phyloP scores from a whole-genome alignment of 2,329 filamentous ascomycete species.

The Boeremia exigua region DNA sequence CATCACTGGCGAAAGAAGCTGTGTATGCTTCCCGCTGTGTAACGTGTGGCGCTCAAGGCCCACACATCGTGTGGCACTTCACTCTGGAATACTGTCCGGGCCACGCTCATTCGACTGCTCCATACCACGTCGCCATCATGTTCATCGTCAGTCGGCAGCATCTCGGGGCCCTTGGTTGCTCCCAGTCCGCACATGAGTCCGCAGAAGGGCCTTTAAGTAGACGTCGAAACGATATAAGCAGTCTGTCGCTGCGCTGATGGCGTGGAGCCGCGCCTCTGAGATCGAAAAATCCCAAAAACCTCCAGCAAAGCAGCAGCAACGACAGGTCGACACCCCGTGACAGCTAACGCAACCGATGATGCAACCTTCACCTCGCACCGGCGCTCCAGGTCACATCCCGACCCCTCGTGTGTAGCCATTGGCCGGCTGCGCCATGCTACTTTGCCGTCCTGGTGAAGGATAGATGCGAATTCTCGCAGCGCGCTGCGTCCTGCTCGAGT shows the following conservation, averaged over 20 bases:
- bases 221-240: slow-evolving; percentile 35
- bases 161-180: slow-evolving; percentile 28
- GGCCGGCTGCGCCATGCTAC: slow-evolving; percentile 22
- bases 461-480: slow-evolving; percentile 19
- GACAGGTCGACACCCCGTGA: slow-evolving; percentile 18
- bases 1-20: background rate
- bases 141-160: slow-evolving; percentile 30
- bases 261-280: background rate
- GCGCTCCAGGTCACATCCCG: slow-evolving; percentile 12
- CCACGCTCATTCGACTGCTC: slow-evolving; percentile 29
- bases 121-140: slow-evolving; percentile 19
- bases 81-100: slow-evolving; percentile 21
- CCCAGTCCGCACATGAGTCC: slow-evolving; percentile 29
- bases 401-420: slow-evolving; percentile 14
- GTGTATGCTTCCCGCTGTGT: slow-evolving; percentile 6
- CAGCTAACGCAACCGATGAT: slow-evolving; percentile 21
- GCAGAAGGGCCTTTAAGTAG: slow-evolving; percentile 44
- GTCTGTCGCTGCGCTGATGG: slow-evolving; percentile 21
- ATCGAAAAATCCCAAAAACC: background rate
- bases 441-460: background rate
- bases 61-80: slow-evolving; percentile 13
- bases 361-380: slow-evolving; percentile 24
- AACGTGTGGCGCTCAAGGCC: slow-evolving; percentile 24
- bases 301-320: slow-evolving; percentile 1
- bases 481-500: slow-evolving; percentile 1